Base-by-base conservation (phyloP, 2,329 filamentous ascomycete species). In the Alternaria sp. region DNA sequence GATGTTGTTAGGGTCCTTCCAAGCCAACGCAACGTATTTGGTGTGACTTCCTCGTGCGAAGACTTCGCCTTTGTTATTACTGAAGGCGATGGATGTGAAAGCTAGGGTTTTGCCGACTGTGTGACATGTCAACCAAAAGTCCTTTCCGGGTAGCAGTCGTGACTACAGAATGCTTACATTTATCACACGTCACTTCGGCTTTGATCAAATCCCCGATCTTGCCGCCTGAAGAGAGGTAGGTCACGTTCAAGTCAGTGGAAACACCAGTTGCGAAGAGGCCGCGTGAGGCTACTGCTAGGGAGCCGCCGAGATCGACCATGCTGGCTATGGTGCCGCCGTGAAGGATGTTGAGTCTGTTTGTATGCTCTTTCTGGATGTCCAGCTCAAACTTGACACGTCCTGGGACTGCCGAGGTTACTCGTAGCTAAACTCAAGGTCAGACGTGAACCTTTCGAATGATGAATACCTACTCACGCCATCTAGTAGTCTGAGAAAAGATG, bases 291-390 rank as follows among this genome's bases (percentile, higher is more conserved):
- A 91, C 86, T 9, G 88, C 88, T 10, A 91, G 79, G 16, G 87
- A 89, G 22, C 89, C 89, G 5, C 89, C 88, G 1, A 90, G 84
- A 67, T 91, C 88, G 48, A 89, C 87, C 80, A 94, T 89, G 74
- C 89, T 91, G 4, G 92, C 92, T 28, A 94, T 89, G 0, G 91
- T 92, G 4, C 92, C 92, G 18, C 92, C 92, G 70, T 94, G 92
- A 28, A 94, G 85, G 36, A 90, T 93, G 54, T 88, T 86, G 0
- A 94, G 82, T 1, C 92, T 89, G 73, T 94, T 94, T 90, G 91
- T 93, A 71, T 94, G 92, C 62, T 93, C 85, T 65, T 90, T 89
- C 54, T 89, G 81, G 62, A 94, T 91, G 64, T 91, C 86, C 10
- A 94, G 81, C 73, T 93, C 91, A 75, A 94, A 93, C 62, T 91